Evolutionary conservation across 2,329 filamentous ascomycete genomes (phyloP).

Genomic region (Aspergillus quadrilineatus): DNA sequence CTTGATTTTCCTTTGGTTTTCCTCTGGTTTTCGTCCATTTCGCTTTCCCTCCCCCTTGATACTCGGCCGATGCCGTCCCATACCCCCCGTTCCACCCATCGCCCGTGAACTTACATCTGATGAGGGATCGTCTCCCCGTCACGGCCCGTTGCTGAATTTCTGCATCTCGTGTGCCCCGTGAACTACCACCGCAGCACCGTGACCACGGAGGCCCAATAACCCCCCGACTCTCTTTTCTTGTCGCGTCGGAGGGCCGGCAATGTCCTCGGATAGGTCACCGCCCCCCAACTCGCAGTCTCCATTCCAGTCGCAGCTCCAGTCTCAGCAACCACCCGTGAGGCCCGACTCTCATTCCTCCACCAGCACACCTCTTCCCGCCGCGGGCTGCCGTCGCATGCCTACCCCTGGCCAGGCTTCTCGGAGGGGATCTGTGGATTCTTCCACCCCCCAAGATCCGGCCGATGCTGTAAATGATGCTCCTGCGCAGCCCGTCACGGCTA

Average conservation of each 20-base stretch:
- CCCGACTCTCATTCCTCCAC: constrained; percentile 26
- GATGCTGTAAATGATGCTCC: constrained; percentile 36
- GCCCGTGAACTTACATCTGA: constrained; percentile 19
- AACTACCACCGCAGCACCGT: constrained; percentile 14
- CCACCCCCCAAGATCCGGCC: constrained; percentile 20
- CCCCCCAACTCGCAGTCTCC: constrained; percentile 20
- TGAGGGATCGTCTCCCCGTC: constrained; percentile 27
- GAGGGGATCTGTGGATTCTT: constrained; percentile 23
- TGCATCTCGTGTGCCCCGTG: constrained; percentile 23
- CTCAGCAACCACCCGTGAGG: constrained; percentile 28
- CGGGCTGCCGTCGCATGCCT: constrained; percentile 22
- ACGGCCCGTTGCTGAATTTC: constrained; percentile 29
- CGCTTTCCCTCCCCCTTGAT: constrained; percentile 15
- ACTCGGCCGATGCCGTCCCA: constrained; percentile 22
- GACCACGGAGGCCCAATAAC: constrained; percentile 20
- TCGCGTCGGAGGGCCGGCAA: constrained; percentile 28
- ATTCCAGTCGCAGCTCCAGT: neutral
- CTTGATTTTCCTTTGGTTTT: constrained; percentile 16
- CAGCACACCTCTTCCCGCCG: constrained; percentile 14
- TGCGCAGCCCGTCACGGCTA: constrained; percentile 46
- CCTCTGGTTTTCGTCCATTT: constrained; percentile 2
- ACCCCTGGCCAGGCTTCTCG: constrained; percentile 38
- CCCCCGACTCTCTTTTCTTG: constrained; percentile 17
- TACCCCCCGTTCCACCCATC: constrained; percentile 13
- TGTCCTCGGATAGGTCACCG: constrained; percentile 33